Percentiles rank a stretch among this genome's conserved stretches.
Evolutionary conservation across 495 filamentous ascomycete species (phyloP).

Genomic region (Aspergillus mulundensis): DNA sequence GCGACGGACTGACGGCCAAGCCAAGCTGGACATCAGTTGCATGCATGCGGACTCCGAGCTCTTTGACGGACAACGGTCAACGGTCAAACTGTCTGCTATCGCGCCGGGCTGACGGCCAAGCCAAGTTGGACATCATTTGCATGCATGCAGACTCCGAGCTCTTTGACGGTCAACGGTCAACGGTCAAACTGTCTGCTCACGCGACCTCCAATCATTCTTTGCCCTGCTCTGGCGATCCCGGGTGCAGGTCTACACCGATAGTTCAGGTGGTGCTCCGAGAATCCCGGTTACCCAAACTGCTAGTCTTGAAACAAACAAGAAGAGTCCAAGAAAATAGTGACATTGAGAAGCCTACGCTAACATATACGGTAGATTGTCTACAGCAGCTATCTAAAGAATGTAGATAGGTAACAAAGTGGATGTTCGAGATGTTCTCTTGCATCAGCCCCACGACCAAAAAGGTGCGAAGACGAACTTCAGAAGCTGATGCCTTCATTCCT

Average conservation of each 20-base stretch:
- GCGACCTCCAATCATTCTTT: neutral
- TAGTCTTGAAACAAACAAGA: neutral
- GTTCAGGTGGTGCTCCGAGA: neutral
- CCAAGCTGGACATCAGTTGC: neutral
- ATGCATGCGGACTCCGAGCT: neutral
- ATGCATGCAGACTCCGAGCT: neutral
- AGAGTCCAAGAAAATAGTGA: neutral
- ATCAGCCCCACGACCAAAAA: conserved; percentile 52
- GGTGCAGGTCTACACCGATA: neutral
- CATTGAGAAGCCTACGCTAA: no score
- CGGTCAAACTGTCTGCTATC: neutral
- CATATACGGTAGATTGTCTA: neutral
- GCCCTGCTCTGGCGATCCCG: neutral
- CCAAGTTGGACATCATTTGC: neutral
- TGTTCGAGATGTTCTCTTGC: conserved; percentile 75
- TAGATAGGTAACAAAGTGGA: conserved; percentile 13
- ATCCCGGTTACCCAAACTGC: neutral
- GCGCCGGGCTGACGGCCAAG: neutral
- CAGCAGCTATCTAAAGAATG: neutral
- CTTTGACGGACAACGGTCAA: neutral
- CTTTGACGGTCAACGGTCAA: neutral
- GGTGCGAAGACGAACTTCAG: conserved; percentile 31
- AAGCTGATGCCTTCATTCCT: conserved; percentile 64
- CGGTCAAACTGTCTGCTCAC: neutral
- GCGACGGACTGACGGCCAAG: neutral